Evolutionary conservation across 495 filamentous ascomycete species (phyloP).

Genomic region (Podospora appendiculata): DNA sequence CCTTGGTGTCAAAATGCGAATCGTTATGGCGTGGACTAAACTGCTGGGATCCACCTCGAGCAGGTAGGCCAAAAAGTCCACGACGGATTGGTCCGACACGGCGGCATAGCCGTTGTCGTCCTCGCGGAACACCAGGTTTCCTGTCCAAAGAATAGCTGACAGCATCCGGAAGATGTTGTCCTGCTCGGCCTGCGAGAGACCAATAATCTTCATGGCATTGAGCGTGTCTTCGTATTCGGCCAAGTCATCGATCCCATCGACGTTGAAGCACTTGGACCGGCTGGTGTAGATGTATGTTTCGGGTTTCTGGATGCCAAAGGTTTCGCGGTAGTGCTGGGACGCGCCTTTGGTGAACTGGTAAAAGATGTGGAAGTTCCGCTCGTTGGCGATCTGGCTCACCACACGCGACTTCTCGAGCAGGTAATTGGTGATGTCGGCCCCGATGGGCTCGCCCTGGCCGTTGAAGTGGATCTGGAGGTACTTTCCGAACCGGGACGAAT

Average conservation of each 20-base stretch:
- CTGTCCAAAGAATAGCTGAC: constrained; percentile 86
- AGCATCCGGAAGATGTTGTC: constrained; percentile 97
- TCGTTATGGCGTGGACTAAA: constrained; percentile 82
- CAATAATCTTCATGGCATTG: constrained; percentile 91
- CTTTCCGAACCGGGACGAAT: constrained; percentile 96
- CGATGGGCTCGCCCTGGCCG: constrained; percentile 81
- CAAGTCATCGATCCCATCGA: constrained; percentile 84
- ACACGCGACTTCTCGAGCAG: constrained; percentile 92
- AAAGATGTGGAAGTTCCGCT: constrained; percentile 99
- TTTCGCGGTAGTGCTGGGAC: constrained; percentile 73
- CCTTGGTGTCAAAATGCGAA: constrained; percentile 81
- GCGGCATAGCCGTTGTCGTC: constrained; percentile 82
- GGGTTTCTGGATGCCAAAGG: constrained; percentile 82
- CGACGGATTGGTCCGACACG: constrained; percentile 78
- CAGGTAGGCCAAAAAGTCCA: constrained; percentile 90
- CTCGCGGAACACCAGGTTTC: constrained; percentile 84
- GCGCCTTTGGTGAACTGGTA: constrained; percentile 98
- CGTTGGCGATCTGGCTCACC: constrained; percentile 89
- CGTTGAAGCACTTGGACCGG: constrained; percentile 86
- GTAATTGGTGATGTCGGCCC: constrained; percentile 98
- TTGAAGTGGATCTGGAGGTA: constrained; percentile 99
- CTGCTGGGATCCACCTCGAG: constrained; percentile 77
- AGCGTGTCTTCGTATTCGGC: constrained; percentile 89
- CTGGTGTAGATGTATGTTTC: constrained; percentile 95
- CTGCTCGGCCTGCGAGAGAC: constrained; percentile 80